phyloP scores from a whole-genome alignment of 176 grass and related monocot species.

The Lolium rigidum region DNA sequence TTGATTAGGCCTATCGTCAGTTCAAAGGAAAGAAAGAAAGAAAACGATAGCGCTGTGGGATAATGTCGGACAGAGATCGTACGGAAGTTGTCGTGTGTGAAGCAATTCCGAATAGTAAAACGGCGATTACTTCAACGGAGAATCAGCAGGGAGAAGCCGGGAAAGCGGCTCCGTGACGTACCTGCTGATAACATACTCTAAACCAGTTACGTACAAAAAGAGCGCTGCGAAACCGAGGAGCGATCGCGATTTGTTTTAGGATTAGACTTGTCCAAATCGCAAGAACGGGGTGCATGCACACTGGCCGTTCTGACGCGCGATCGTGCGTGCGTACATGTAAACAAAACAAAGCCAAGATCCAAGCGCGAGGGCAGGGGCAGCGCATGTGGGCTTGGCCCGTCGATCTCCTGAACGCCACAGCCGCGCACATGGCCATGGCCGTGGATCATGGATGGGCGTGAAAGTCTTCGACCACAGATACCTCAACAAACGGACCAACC shows the following conservation, averaged over 20 bases:
- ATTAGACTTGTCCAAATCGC: neutral
- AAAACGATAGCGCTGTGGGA: too few relatives aligned
- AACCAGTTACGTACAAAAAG: slow-evolving; percentile 39
- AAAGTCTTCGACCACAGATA: neutral
- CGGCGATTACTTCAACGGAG: neutral
- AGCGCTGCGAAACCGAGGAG: slow-evolving; percentile 11
- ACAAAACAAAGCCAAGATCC: neutral
- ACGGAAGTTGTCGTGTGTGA: too few relatives aligned
- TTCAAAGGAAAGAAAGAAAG: too few relatives aligned
- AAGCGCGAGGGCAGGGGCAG: neutral
- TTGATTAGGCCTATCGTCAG: too few relatives aligned
- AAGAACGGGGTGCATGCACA: neutral
- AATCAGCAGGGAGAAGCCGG: neutral
- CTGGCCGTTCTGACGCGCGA: neutral
- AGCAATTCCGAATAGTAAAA: too few relatives aligned
- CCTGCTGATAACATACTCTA: neutral
- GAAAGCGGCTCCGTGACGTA: neutral
- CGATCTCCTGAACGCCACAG: slow-evolving; percentile 12
- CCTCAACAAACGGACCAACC: neutral
- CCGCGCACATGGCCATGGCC: slow-evolving; percentile 19
- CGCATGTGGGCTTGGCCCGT: slow-evolving; percentile 40
- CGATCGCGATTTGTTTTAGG: slow-evolving; percentile 12
- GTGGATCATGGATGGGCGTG: neutral
- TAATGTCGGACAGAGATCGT: too few relatives aligned
- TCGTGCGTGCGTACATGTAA: neutral